Percentiles rank a stretch among this genome's conserved stretches.
phyloP scores from a whole-genome alignment of 306 rosid species.

The Fragaria ananassa region DNA sequence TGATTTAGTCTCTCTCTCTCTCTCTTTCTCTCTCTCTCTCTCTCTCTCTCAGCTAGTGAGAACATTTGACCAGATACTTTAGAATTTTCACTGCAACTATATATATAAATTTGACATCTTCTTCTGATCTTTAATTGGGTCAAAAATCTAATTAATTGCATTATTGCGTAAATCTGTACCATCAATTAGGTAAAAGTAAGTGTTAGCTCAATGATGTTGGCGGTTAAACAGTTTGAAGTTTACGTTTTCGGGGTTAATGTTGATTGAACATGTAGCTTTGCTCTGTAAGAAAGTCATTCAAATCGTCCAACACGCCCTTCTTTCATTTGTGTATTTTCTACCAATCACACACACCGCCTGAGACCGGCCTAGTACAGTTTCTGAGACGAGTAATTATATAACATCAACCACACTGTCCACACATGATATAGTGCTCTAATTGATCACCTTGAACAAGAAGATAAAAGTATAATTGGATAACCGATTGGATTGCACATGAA shows the following conservation, averaged over 20 bases:
- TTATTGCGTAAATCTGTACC: background rate
- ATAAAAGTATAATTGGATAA: background rate
- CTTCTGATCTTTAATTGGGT: background rate
- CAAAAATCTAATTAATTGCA: background rate
- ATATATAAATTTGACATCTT: background rate
- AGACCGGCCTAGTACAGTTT: background rate
- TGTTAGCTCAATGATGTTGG: background rate
- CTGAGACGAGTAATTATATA: background rate
- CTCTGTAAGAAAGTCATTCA: background rate
- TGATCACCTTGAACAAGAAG: background rate
- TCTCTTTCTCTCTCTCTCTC: background rate
- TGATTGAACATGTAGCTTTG: background rate
- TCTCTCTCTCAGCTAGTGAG: background rate
- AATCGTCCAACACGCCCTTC: background rate
- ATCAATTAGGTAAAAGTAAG: background rate
- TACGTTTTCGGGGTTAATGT: background rate
- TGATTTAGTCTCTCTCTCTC: background rate
- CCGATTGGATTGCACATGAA: background rate
- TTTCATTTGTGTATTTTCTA: background rate
- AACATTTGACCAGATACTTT: background rate
- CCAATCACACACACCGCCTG: background rate
- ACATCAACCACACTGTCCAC: too few species aligned
- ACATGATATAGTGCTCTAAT: background rate
- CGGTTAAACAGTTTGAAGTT: background rate
- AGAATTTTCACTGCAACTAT: background rate